Conservation (phyloP, 352 stramenopile genomes). For the Pythium utonaiense region DNA sequence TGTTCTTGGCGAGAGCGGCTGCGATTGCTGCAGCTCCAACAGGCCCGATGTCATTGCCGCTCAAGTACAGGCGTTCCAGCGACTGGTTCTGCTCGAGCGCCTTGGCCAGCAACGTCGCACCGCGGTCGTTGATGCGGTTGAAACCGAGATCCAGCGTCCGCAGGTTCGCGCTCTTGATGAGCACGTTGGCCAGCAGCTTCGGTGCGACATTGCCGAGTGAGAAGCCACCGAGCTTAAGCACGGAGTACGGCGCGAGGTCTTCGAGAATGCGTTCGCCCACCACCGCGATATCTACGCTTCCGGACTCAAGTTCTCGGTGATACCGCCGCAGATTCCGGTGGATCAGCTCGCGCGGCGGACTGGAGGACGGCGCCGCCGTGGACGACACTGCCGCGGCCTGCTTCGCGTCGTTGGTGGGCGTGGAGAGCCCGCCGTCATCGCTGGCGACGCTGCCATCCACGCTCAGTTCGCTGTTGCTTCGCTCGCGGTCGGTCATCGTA, state of each 20-base stretch:
- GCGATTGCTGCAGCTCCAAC: constrained; percentile 44
- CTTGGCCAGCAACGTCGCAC: constrained; percentile 47
- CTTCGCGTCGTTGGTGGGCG: constrained; percentile 1
- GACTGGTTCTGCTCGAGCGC: constrained; percentile 59
- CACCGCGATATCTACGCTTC: constrained; percentile 22
- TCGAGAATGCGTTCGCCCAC: constrained; percentile 47
- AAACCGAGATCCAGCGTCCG: constrained; percentile 74
- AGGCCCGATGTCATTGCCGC: constrained; percentile 77
- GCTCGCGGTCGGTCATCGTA: constrained; percentile 15
- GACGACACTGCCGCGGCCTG: constrained; percentile 1
- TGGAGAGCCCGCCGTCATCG: not conserved
- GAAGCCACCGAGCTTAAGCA: constrained; percentile 79
- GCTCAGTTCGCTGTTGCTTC: constrained; percentile 14
- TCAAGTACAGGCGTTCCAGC: constrained; percentile 73
- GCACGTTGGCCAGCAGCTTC: constrained; percentile 51
- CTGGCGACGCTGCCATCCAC: constrained; percentile 7
- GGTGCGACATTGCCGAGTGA: constrained; percentile 66
- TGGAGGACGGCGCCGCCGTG: constrained; percentile 10
- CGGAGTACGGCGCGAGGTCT: constrained; percentile 53
- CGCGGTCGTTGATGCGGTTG: constrained; percentile 74
- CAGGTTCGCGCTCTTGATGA: constrained; percentile 39
- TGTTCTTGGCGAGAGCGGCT: constrained; percentile 49
- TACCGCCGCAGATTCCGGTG: constrained; percentile 55
- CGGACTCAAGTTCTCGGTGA: constrained; percentile 40
- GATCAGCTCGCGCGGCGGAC: constrained; percentile 61